Base-by-base conservation (phyloP, 176 grass and related monocot genomes). In the Lolium perenne region DNA sequence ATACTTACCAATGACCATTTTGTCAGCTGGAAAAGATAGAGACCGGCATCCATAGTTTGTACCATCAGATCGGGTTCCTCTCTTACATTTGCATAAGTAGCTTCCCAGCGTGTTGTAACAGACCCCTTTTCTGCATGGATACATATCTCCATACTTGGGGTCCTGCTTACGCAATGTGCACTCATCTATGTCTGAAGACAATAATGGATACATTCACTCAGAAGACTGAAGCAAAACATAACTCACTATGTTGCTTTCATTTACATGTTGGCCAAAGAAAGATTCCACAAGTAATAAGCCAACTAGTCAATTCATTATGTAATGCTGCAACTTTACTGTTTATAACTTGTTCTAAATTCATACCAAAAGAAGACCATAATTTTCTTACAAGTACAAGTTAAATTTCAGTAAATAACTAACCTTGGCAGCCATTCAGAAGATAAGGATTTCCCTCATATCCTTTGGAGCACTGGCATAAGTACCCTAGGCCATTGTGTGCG, bases 381-480 rank as follows among this genome's bases (percentile, higher is more conserved):
- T 43, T 43, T 43, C 41, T 43, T 43, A 43, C 41, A 43, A 43
- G 41, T 35, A 40, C 15, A 40, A 68, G 12, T 8, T 38, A 67
- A 74, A 50, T 25, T 23, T 35, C 45, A 73, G 70, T 73, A 48
- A 41, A 47, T 25, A 53, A 12, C 18, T 35, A 5, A 76, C 74
- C 74, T 76, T 76, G 74, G 8, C 74, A 76, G 15, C 74, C 74
- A 10, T 76, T 18, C 48, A 55, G 9, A 76, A 76, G 74, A 54
- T 76, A 76, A 35, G 74, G 74, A 54, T 77, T 77, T 1, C 74
- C 74, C 14, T 74, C 17, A 23, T 87, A 87, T 25, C 85, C 85
- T 23, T 22, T 55, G 23, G 41, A 74, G 18, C 85, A 87, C 15
- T 41, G 58, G 53, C 85, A 87, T 8, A 75, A 1, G 71, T 87